Base-by-base conservation (phyloP, 148 eudicot genomes). In the Amaranthus cruentus region DNA sequence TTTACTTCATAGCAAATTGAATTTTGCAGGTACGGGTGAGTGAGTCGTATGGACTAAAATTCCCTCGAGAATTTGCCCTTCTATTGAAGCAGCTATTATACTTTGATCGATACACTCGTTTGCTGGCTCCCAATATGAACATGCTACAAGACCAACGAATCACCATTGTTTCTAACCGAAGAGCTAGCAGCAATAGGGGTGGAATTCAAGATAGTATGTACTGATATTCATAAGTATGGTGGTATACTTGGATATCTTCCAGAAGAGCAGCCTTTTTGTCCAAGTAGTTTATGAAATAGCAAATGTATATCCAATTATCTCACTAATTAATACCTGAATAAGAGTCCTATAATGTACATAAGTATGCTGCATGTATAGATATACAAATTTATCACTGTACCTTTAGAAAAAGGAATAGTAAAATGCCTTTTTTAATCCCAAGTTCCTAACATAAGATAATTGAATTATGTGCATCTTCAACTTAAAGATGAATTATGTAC, bases 61-160 rank as follows among this genome's bases (percentile, higher is more conserved):
- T 95, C 71, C 99, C 99, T 21, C 84, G 99, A 71, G 99, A 95
- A 81, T 95, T 95, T 66, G 99, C 99, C 46, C 99, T 95, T 74
- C 85, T 95, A 14, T 83, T 95, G 92, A 95, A 95, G 76, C 99
- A 95, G 80, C 97, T 95, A 59, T 88, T 95, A 50, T 95, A 95
- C 82, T 95, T 95, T 67, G 99, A 95, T 67, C 93, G 99, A 11
- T 95, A 91, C 85, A 90, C 99, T 47, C 97, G 99, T 54, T 76
- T 95, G 77, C 79, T 95, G 54, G 99, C 99, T 76, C 99, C 99
- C 50, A 90, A 95, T 70, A 43, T 95, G 86, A 88, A 95, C 89
- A 95, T 95, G 99, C 85, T 90, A 71, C 89, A 82, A 80, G 99
- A 95, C 74, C 88, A 91, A 83, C 87, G 99, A 66, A 83, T 95